These are phyloP conservation scores for Kazachstania psychrophila DNA, from an alignment of 805 yeast species.

Conservation along the genomic window DNA sequence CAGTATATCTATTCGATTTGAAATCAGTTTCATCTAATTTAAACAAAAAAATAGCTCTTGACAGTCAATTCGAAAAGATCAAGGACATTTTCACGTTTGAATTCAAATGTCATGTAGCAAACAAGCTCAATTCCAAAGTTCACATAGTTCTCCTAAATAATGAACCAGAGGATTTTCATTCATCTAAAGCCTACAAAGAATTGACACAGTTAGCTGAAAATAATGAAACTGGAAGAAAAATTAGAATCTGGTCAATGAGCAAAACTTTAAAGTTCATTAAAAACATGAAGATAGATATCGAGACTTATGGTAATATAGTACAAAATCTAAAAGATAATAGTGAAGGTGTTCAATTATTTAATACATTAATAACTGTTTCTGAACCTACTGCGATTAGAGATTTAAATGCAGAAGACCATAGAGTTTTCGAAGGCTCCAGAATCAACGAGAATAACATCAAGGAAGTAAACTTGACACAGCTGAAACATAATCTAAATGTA, in stretches of 20 bases:
- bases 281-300: conserved; percentile 10
- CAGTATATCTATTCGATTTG: neutral
- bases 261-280: conserved; percentile 12
- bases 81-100: conserved; percentile 5
- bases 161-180: conserved; percentile 2
- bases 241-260: conserved; percentile 16
- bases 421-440: no score
- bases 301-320: neutral
- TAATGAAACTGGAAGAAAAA: conserved; percentile 1
- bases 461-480: no score
- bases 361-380: no score
- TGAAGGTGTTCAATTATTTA: no score
- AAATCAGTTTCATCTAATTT: no score
- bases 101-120: conserved; percentile 7
- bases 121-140: neutral
- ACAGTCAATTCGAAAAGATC: conserved; percentile 3
- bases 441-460: no score
- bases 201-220: neutral
- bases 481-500: no score
- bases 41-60: no score
- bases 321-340: neutral
- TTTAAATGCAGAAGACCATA: no score
- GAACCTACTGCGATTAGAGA: no score
- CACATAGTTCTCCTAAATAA: conserved; percentile 8
- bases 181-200: neutral